Base-by-base conservation (phyloP, 1,284 basidiomycete species). In the Cutaneotrichosporon sp. region DNA sequence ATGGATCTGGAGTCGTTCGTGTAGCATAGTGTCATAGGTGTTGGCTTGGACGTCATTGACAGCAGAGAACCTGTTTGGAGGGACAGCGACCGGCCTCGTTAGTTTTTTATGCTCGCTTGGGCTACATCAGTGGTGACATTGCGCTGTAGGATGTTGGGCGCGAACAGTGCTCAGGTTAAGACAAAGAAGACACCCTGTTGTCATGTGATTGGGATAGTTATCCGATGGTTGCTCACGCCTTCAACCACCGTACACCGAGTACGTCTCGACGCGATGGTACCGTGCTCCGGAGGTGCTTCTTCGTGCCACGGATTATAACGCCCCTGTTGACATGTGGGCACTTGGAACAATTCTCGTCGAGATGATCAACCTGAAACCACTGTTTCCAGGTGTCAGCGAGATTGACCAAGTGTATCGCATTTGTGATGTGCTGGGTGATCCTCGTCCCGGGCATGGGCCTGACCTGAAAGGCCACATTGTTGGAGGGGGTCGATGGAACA, bases 261-360 rank as follows among this genome's bases (percentile, higher is more conserved):
- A 99, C 68, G 94, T 99, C 24, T 91, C 92, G 27, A 99, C 96
- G 24, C 81, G 96, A 42, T 99, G 96, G 96, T 99, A 99, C 76
- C 88, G 96, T 54, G 96, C 96, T 0, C 96, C 96, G 16, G 96
- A 99, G 74, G 91, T 99, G 4, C 79, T 99, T 19, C 81, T 99
- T 33, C 81, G 91, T 54, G 90, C 90, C 64, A 82, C 84, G 52
- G 86, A 96, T 69, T 98, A 99, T 70, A 92, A 90, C n/a, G 88
- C 88, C 63, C 91, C 96, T 0, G 94, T 99, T 31, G 96, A 99
- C 73, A 90, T 97, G 86, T 99, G 96, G 96, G 96, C 96, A 2
- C 78, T 99, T 43, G 96, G 96, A 20, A 94, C 96, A 4, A 99
- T 99, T 71, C 86, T 98, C 79, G 90, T 93, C 9, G 96, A 99